Percentiles rank a stretch among this genome's conserved stretches.
phyloP scores from a whole-genome alignment of 208 protist species.

The Crithidia expoeki region DNA sequence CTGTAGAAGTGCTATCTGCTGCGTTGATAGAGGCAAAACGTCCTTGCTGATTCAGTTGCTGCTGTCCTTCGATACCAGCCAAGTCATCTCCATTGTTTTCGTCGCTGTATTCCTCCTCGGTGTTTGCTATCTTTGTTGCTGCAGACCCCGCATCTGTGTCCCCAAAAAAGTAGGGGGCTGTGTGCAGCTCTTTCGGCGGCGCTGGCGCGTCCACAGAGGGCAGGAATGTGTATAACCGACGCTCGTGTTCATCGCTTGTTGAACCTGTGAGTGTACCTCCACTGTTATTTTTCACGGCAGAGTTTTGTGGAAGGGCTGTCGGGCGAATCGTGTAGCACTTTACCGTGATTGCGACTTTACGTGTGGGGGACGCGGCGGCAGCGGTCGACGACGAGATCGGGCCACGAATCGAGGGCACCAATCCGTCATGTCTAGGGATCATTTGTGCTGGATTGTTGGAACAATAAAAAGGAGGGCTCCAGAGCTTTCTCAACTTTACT shows the following conservation, averaged over 20 bases:
- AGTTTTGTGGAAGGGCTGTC: background rate
- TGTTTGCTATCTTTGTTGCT: background rate
- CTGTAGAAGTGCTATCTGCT: too few species aligned
- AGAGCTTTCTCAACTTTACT: too few species aligned
- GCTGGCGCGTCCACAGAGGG: slow-evolving; percentile 28
- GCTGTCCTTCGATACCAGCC: slow-evolving; percentile 10
- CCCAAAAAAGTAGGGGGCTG: slow-evolving; percentile 30
- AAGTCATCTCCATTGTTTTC: slow-evolving; percentile 12
- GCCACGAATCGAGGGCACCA: slow-evolving; percentile 34
- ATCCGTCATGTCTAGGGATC: slow-evolving; percentile 38
- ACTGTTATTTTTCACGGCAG: too few species aligned
- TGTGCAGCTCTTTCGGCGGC: slow-evolving; percentile 28
- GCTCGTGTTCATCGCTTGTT: slow-evolving; percentile 3
- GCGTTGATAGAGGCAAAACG: background rate
- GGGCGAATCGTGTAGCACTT: slow-evolving; percentile 18
- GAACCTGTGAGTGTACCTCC: too few species aligned
- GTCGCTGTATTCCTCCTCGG: background rate
- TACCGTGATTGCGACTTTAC: slow-evolving; percentile 1
- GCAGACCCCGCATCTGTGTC: background rate
- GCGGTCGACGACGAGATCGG: background rate
- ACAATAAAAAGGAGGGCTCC: too few species aligned
- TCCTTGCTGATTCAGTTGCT: too few species aligned
- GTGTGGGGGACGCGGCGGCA: background rate
- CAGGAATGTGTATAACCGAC: slow-evolving; percentile 34
- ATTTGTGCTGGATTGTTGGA: slow-evolving; percentile 8